Evolutionary conservation across 2,329 filamentous ascomycete genomes (phyloP).

Genomic region (Colletotrichum viniferum): DNA sequence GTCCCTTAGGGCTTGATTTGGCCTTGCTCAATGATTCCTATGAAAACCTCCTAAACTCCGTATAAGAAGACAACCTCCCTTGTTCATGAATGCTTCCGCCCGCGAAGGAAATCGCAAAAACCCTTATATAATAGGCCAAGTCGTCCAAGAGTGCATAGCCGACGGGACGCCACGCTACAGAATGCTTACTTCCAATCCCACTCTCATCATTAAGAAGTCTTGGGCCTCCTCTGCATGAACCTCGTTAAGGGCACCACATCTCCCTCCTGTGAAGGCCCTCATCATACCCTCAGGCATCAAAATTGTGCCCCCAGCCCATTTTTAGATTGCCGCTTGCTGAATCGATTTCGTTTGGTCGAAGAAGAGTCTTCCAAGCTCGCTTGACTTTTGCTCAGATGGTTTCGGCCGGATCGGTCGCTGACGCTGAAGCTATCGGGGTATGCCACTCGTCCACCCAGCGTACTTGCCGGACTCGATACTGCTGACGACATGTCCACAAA

Average conservation of each 20-base stretch:
- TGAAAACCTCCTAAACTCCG: background rate
- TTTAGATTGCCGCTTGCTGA: conserved; percentile 93
- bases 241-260: background rate
- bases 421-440: conserved; percentile 55
- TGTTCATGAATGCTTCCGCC: conserved; percentile 7
- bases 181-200: conserved; percentile 17
- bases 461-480: conserved; percentile 78
- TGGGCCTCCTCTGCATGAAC: background rate
- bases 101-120: background rate
- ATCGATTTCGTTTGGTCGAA: conserved; percentile 63
- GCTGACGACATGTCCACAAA: conserved; percentile 73
- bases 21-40: background rate
- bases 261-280: background rate
- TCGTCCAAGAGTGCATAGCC: conserved; percentile 11
- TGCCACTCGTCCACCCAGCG: conserved; percentile 64
- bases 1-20: background rate
- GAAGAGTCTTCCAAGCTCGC: conserved; percentile 56
- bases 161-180: conserved; percentile 21
- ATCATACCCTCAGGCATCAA: conserved; percentile 39
- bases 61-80: background rate
- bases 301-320: conserved; percentile 92
- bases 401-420: conserved; percentile 58
- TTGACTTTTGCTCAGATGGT: conserved; percentile 65
- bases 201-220: background rate
- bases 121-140: background rate